Evolutionary conservation across 768 basidiomycete genomes (phyloP).

Genomic region (Mycena alexandri): DNA sequence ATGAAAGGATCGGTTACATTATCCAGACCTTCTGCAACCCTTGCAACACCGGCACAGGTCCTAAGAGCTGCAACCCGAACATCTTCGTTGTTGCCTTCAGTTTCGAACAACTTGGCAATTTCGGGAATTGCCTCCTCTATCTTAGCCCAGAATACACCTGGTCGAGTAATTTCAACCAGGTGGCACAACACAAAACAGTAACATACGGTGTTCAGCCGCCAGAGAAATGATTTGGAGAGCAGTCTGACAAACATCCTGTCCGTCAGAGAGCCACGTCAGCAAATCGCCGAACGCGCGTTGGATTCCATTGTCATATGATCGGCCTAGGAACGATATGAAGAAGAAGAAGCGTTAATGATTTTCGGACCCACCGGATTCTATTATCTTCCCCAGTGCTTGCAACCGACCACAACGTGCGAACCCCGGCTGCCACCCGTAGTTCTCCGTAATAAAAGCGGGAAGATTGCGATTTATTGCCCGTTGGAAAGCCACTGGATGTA

Average conservation of each 20-base stretch:
- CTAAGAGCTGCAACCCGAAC: background rate
- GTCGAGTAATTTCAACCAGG: background rate
- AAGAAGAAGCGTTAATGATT: background rate
- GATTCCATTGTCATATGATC: background rate
- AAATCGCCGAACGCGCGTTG: background rate
- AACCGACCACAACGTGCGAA: background rate
- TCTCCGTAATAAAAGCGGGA: background rate
- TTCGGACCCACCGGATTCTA: conserved; percentile 1
- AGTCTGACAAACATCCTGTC: background rate
- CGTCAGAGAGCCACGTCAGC: background rate
- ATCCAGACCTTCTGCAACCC: background rate
- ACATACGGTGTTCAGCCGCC: background rate
- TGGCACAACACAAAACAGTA: background rate
- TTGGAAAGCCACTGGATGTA: background rate
- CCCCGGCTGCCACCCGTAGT: background rate
- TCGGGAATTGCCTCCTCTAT: background rate
- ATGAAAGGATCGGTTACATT: background rate
- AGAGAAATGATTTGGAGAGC: background rate
- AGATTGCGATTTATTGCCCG: conserved; percentile 5
- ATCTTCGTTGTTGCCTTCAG: background rate
- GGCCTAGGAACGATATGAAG: background rate
- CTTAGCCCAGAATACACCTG: background rate
- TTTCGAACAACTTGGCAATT: background rate
- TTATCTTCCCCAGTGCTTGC: background rate
- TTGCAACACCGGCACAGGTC: background rate